Evolutionary conservation across 257 asterid genomes (phyloP), one percentile per base, ranked within the genome.

Genomic region (Solanum ossicruentum): DNA sequence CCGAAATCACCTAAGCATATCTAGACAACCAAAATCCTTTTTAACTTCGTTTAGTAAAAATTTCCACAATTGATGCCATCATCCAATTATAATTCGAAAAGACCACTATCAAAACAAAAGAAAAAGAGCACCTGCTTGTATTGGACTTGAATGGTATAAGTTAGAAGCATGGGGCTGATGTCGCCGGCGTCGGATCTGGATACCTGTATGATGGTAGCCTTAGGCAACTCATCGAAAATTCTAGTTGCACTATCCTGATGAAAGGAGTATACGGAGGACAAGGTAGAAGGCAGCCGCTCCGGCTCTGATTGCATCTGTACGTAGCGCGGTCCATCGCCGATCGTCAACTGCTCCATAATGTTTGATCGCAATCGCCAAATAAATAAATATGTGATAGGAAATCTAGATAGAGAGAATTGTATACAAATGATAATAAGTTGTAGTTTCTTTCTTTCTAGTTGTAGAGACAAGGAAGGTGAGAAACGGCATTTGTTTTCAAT

Each of bases 161-260:
- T 92, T 47, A 95, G 94, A 85, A 92, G 94, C 88, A 92, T 88
- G 79, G 99, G 99, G 91, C 97, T 94, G 65, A 94, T 90, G 86
- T 93, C 98, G 23, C 95, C 92, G 54, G 97, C 95, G 84, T 96
- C 98, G 18, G 98, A 98, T 10, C 99, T 95, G 56, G 98, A 94
- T 16, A 93, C 97, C 89, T 92, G 92, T 84, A 94, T 70, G 82
- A 94, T 95, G 13, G 86, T 84, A 49, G 98, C 98, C 85, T 84
- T 88, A 20, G 97, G 97, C 93, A 94, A 89, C 91, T 95, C 98
- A 45, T 91, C 89, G 88, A 94, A 94, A 81, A 95, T 90, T 85
- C 93, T 91, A 88, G 91, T 87, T 61, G 91, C 80, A 16, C 65
- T 88, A 63, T 89, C 90, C 23, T 86, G 91, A 11, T 82, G 89